Percentiles rank a stretch among this genome's conserved stretches.
Evolutionary conservation across 352 stramenopile genomes (phyloP).

Genomic region (Aphanomyces astaci): DNA sequence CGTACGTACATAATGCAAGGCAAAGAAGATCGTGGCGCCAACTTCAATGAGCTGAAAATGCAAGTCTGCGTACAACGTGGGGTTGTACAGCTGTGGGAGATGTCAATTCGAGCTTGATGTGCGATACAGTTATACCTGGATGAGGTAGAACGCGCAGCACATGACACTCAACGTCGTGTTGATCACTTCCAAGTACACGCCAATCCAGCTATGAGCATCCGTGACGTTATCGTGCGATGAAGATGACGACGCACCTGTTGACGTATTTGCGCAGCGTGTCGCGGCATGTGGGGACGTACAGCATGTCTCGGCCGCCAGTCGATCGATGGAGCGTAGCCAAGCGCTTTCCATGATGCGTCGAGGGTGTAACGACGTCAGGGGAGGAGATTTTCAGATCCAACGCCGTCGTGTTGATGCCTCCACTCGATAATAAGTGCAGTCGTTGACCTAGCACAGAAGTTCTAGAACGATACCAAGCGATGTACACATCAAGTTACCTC

Average conservation of each 20-base stretch:
- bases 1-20: constrained; percentile 42
- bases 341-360: not conserved
- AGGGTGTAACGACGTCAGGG: not conserved
- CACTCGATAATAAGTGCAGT: not conserved
- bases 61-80: constrained; percentile 21
- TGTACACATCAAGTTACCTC: not conserved
- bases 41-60: constrained; percentile 40
- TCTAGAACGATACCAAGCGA: not conserved
- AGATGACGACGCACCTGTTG: not conserved
- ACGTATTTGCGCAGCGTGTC: constrained; percentile 7
- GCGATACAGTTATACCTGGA: constrained; percentile 30
- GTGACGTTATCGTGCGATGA: not conserved
- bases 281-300: constrained; percentile 11
- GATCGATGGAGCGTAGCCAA: not conserved
- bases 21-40: constrained; percentile 45
- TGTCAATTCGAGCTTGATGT: not conserved
- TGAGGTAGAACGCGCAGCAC: constrained; percentile 53
- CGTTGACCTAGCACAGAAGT: not conserved
- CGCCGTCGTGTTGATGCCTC: not conserved
- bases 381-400: not conserved
- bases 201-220: constrained; percentile 17
- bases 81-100: constrained; percentile 36
- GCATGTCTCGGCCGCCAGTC: not conserved
- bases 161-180: constrained; percentile 55
- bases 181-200: constrained; percentile 43